A percentile compares a stretch with the other conserved stretches of the same genome.
These are phyloP conservation scores for Paraconiothyrium brasiliense DNA, from an alignment of 2,329 filamentous ascomycete genomes.

Conservation along the genomic window DNA sequence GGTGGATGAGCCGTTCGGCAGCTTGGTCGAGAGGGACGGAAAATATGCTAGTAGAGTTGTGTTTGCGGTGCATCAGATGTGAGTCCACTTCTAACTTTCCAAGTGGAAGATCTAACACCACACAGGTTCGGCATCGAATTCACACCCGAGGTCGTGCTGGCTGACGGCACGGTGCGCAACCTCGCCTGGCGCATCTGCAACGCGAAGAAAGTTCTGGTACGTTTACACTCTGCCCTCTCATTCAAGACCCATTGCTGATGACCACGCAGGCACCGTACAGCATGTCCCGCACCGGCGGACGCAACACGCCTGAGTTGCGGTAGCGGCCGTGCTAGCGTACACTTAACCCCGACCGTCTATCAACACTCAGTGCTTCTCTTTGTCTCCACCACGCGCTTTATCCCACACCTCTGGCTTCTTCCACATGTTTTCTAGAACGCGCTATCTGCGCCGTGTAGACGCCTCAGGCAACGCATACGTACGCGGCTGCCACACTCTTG, in stretches of 20 bases:
- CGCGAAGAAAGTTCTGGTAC: constrained; percentile 91
- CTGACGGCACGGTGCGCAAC: constrained; percentile 89
- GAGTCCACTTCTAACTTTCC: constrained; percentile 34
- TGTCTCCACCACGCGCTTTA: background rate
- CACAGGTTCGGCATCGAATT: constrained; percentile 88
- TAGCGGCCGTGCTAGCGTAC: background rate
- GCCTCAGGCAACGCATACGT: too few relatives aligned
- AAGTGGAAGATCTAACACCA: background rate
- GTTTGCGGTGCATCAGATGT: constrained; percentile 95
- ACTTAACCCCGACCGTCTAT: too few relatives aligned
- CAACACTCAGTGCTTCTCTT: background rate
- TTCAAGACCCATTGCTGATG: background rate
- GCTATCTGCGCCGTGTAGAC: too few relatives aligned
- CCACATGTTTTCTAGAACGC: too few relatives aligned
- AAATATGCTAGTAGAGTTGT: constrained; percentile 92
- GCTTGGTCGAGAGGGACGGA: constrained; percentile 82
- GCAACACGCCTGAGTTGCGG: constrained; percentile 9
- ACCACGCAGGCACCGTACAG: constrained; percentile 7
- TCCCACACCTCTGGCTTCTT: too few relatives aligned
- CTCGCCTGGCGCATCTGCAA: constrained; percentile 95
- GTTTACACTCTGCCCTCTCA: constrained; percentile 46
- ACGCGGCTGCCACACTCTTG: too few relatives aligned
- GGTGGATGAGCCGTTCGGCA: constrained; percentile 83
- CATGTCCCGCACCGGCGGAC: constrained; percentile 9
- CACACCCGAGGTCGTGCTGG: constrained; percentile 88